These are phyloP conservation scores for Monilinia vaccinii-corymbosi DNA, from an alignment of 2,329 filamentous ascomycete species.

Conservation along the genomic window DNA sequence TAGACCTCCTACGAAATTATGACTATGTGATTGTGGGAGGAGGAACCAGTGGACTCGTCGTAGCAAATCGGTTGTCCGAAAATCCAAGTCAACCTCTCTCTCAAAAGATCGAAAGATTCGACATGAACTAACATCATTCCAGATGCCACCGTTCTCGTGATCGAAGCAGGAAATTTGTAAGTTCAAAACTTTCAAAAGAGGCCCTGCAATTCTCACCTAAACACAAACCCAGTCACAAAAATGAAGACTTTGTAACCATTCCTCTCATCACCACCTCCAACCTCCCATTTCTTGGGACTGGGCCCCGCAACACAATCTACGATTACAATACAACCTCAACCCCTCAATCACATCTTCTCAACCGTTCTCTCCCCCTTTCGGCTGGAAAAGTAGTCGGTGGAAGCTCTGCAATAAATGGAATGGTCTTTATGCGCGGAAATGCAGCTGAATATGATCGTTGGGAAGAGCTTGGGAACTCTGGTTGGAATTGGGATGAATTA, in stretches of 20 bases:
- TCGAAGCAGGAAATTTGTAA: conserved; percentile 6
- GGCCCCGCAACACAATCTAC: conserved; percentile 27
- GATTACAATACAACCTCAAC: conserved; percentile 34
- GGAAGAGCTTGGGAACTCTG: conserved; percentile 33
- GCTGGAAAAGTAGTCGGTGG: conserved; percentile 32
- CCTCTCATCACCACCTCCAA: conserved; percentile 1
- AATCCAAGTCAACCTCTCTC: background rate
- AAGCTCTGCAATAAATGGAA: conserved; percentile 29
- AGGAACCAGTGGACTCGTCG: conserved; percentile 4
- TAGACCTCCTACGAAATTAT: conserved; percentile 2
- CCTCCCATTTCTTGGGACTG: background rate
- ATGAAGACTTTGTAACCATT: conserved; percentile 4
- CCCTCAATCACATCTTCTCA: conserved; percentile 29
- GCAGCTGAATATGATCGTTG: conserved; percentile 31
- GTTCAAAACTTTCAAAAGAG: background rate
- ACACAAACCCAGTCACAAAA: background rate
- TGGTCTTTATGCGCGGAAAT: conserved; percentile 20
- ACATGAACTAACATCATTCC: background rate
- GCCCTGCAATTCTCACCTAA: background rate
- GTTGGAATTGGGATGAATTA: conserved; percentile 32
- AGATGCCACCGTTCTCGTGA: conserved; percentile 6
- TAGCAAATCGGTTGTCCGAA: conserved; percentile 4
- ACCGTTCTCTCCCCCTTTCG: conserved; percentile 16
- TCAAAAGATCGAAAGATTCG: background rate
- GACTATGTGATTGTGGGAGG: conserved; percentile 10